Evolutionary conservation across 345 rosid species (phyloP).

Genomic region (Arabidopsis arenosa): DNA sequence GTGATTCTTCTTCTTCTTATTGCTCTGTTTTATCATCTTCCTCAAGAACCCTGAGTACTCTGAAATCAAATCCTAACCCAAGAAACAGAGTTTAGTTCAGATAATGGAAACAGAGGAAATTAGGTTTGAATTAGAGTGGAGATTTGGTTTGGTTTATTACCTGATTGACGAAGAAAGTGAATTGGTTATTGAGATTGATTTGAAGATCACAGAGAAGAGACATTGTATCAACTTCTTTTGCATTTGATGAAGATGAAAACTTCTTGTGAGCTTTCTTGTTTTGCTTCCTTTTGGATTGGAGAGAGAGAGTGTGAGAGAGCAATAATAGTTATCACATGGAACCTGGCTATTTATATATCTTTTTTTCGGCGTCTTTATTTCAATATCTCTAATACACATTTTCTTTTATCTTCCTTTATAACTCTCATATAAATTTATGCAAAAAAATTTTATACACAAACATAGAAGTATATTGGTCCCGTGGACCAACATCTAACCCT

Average conservation of each 20-base stretch:
- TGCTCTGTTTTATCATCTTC: constrained; percentile 59
- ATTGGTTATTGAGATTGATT: constrained; percentile 52
- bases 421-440: constrained; percentile 1
- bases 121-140: neutral
- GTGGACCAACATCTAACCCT: constrained; percentile 24
- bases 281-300: constrained; percentile 39
- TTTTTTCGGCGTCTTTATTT: neutral
- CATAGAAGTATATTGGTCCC: neutral
- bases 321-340: constrained; percentile 46
- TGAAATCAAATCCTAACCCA: constrained; percentile 53
- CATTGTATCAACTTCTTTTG: constrained; percentile 50
- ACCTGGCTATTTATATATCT: constrained; percentile 39
- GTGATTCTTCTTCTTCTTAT: constrained; percentile 50
- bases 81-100: constrained; percentile 26
- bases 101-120: neutral
- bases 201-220: constrained; percentile 54
- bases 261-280: constrained; percentile 37
- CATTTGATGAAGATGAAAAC: constrained; percentile 43
- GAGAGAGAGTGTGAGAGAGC: constrained; percentile 16
- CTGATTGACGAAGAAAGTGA: constrained; percentile 63
- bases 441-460: neutral
- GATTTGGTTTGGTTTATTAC: constrained; percentile 40
- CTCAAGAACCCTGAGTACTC: constrained; percentile 61
- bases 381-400: neutral
- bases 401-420: neutral